Evolutionary conservation across 495 filamentous ascomycete species (phyloP).

Genomic region (Neurospora sp.): DNA sequence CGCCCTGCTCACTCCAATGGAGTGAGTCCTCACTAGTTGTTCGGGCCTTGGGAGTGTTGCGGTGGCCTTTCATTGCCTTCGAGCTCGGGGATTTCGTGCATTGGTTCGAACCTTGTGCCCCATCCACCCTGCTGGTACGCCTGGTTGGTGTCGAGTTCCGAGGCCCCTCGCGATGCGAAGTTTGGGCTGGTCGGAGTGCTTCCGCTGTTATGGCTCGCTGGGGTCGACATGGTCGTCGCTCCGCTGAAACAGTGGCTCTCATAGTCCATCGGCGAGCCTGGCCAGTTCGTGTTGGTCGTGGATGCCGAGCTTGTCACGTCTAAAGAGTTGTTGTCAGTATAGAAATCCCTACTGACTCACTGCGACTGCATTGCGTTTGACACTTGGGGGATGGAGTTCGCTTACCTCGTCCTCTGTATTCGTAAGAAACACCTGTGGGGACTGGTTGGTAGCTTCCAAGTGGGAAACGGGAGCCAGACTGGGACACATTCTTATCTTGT

Average conservation of each 20-base stretch:
- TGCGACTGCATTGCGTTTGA: not conserved
- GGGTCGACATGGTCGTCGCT: not conserved
- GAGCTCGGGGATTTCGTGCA: not conserved
- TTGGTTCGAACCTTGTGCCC: not conserved
- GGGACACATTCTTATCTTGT: not conserved
- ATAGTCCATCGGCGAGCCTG: not conserved
- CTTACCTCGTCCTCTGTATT: not conserved
- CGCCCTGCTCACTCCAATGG: not conserved
- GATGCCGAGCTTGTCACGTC: not conserved
- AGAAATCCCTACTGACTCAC: not conserved
- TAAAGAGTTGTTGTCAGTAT: not conserved
- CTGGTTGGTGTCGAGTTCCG: not conserved
- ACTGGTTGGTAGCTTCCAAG: not conserved
- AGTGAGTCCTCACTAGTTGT: not conserved
- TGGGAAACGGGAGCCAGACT: not conserved
- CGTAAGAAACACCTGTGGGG: not conserved
- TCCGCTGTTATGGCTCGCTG: not conserved
- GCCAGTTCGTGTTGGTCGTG: not conserved
- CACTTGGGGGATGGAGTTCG: not conserved
- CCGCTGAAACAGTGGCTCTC: not conserved
- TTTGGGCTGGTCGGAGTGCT: not conserved
- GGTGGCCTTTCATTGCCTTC: not conserved
- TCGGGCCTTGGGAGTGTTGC: not conserved
- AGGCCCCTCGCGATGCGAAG: not conserved
- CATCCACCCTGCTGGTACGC: not conserved